A percentile compares a stretch with the other conserved stretches of the same genome.
phyloP scores from a whole-genome alignment of 1,284 basidiomycete species.

The Leccinum proliferum region DNA sequence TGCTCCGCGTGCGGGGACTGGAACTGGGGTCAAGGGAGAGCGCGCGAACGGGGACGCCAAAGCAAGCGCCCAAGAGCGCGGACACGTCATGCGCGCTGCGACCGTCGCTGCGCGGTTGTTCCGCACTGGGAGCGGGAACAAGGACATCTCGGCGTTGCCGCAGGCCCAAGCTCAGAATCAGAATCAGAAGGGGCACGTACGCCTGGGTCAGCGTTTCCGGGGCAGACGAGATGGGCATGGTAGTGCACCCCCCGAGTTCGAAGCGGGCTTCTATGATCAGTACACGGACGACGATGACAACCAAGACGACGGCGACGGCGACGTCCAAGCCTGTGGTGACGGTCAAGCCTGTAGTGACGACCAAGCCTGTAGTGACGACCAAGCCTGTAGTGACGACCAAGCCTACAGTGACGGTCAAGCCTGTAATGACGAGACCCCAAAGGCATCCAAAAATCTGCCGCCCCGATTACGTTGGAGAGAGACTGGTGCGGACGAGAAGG shows the following conservation, averaged over 20 bases:
- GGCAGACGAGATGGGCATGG: conserved; percentile 23
- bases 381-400: neutral
- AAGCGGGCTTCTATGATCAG: conserved; percentile 20
- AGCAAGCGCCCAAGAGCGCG: neutral
- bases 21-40: too few species aligned
- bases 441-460: neutral
- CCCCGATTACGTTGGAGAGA: neutral
- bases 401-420: neutral
- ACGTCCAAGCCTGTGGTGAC: neutral
- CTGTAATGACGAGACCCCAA: neutral
- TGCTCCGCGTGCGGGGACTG: neutral
- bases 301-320: conserved; percentile 1
- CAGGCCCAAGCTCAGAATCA: neutral
- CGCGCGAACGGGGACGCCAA: neutral
- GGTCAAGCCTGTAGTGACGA: too few species aligned
- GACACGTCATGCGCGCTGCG: conserved; percentile 9
- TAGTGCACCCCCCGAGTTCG: neutral
- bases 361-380: neutral
- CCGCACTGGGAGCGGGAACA: conserved; percentile 8
- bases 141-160: neutral
- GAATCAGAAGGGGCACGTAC: neutral
- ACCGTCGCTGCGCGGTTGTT: conserved; percentile 17
- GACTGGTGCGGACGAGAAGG: neutral
- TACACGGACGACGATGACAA: conserved; percentile 7
- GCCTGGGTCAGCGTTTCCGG: neutral